A percentile compares a stretch with the other conserved stretches of the same genome.
phyloP scores from a whole-genome alignment of 805 yeast genomes.

The Candida chilensis region DNA sequence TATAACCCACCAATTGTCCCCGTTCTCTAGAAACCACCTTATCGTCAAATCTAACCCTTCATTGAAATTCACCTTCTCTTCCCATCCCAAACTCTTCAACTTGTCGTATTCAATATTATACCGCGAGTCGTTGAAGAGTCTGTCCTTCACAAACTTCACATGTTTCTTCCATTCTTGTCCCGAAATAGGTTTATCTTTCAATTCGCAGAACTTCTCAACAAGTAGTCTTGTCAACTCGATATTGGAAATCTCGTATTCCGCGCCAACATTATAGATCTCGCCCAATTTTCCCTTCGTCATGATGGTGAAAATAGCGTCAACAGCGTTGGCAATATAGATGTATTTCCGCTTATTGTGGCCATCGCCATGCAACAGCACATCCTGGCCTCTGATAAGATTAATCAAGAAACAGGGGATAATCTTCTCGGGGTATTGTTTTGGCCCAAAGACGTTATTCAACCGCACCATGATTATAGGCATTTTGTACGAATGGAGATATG shows the following conservation, averaged over 20 bases:
- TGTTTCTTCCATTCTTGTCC: slow-evolving; percentile 3
- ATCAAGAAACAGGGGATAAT: slow-evolving; percentile 24
- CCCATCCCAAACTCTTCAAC: slow-evolving; percentile 2
- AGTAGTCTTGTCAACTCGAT: slow-evolving; percentile 12
- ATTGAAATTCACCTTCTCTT: not conserved
- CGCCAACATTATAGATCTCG: slow-evolving; percentile 4
- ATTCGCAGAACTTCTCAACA: slow-evolving; percentile 2
- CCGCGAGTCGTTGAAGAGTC: slow-evolving; percentile 4
- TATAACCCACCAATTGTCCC: slow-evolving; percentile 9
- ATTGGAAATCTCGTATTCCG: slow-evolving; percentile 6
- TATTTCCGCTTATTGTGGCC: slow-evolving; percentile 35
- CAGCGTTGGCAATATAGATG: slow-evolving; percentile 32
- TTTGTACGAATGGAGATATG: slow-evolving; percentile 32
- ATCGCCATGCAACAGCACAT: slow-evolving; percentile 35
- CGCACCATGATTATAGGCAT: slow-evolving; percentile 33
- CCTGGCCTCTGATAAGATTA: slow-evolving; percentile 6
- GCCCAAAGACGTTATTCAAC: slow-evolving; percentile 46
- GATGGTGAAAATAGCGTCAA: slow-evolving; percentile 23
- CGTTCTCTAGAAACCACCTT: slow-evolving; percentile 2
- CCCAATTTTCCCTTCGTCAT: slow-evolving; percentile 7
- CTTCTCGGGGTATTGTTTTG: slow-evolving; percentile 45
- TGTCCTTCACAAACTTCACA: slow-evolving; percentile 15
- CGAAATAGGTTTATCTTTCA: slow-evolving; percentile 2
- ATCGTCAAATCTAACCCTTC: slow-evolving; percentile 1
- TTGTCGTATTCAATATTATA: slow-evolving; percentile 3